Base-by-base conservation (phyloP, 2,329 filamentous ascomycete species). In the Colletotrichum incanum region DNA sequence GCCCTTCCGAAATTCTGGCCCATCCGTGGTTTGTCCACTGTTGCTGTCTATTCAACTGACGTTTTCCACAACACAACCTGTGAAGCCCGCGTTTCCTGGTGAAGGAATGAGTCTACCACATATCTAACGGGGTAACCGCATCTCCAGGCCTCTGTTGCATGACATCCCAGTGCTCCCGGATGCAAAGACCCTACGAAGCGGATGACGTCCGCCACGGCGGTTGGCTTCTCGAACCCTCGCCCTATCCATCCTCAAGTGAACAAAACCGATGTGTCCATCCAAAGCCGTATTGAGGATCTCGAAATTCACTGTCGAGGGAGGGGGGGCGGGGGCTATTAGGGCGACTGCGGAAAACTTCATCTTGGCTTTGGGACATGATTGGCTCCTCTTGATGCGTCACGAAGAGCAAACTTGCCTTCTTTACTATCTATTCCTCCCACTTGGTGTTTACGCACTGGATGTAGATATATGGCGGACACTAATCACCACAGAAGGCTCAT, bases 101-200 rank as follows among this genome's bases (percentile, higher is more conserved):
- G 31, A 37, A 37, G 18, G 61, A 34, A 34, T 16, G 28, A 37
- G 39, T 67, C 59, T 20, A n/a, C 28, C 5, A 39, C 52, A 37
- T 74, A 43, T 37, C 34, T 8, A 37, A 11, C 34, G 34, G 34
- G 28, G 4, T 31, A 5, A 31, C 28, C 28, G 28, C 28, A 31
- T 31, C 28, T 4, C 6, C 28, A 31, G 28, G 28, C 28, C 28
- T 31, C 28, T 31, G 28, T 31, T 31, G 28, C 28, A 31, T 31
- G 28, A 6, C 28, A 6, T 31, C 28, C 28, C 28, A 31, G 28
- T 31, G 28, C 28, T 31, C 28, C 28, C 28, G 23, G 52, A 65
- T 63, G 20, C 64, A 73, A 73, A 8, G 49, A 47, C 18, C 64
- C 63, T 16, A 65, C 56, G 45, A 67, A 52, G 2, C 67, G 50